Percentiles rank a stretch among this genome's conserved stretches.
Conservation (phyloP, 805 yeast genomes). For the Spencermartinsiella europaea region DNA sequence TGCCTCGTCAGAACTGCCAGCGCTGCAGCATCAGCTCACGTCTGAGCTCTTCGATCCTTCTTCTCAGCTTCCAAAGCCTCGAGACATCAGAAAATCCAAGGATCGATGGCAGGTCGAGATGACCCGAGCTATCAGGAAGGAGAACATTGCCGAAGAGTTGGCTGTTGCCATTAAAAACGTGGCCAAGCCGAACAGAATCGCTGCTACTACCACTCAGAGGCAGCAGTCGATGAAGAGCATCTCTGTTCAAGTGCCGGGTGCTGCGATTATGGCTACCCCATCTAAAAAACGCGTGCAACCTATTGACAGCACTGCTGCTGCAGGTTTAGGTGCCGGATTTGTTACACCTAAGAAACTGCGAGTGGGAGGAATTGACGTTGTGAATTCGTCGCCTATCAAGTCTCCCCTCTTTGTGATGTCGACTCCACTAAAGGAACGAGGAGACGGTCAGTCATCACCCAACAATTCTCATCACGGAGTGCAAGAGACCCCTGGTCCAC, state of each 20-base stretch:
- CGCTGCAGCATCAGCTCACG: too few species aligned
- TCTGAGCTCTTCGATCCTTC: neutral
- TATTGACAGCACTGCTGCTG: neutral
- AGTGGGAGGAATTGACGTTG: neutral
- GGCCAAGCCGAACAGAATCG: constrained; percentile 18
- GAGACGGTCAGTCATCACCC: too few species aligned
- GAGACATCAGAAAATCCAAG: neutral
- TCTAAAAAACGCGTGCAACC: neutral
- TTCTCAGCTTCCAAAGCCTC: neutral
- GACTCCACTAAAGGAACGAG: neutral
- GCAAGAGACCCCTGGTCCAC: too few species aligned
- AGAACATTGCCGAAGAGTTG: constrained; percentile 15
- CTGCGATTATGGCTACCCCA: neutral
- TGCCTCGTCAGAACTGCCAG: too few species aligned
- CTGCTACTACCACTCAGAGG: neutral
- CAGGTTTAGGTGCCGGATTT: neutral
- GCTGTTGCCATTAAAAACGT: constrained; percentile 20
- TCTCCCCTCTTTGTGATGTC: neutral
- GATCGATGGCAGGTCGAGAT: constrained; percentile 22
- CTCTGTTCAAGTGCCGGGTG: neutral
- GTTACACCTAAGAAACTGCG: neutral
- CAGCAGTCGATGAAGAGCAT: neutral
- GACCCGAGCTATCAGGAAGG: constrained; percentile 9
- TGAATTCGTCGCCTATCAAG: neutral
- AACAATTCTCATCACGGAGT: too few species aligned